A percentile compares a stretch with the other conserved stretches of the same genome.
Conservation (phyloP, 176 grass and related monocot species). For the Zoysia pacifica region DNA sequence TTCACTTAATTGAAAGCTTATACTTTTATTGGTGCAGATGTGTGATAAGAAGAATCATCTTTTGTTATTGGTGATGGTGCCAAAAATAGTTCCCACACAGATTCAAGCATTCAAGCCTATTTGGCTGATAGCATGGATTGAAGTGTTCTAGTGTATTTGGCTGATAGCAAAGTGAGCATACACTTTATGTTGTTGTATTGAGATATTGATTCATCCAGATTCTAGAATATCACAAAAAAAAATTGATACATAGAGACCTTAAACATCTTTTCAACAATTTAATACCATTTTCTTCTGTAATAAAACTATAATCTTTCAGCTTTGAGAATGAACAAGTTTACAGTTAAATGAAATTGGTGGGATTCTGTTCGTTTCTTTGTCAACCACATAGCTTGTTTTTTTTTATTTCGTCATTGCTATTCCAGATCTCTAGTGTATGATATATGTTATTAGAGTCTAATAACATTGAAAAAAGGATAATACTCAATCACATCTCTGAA, state of each 20-base stretch:
- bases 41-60: slow-evolving; percentile 44
- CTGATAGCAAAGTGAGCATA: slow-evolving; percentile 52
- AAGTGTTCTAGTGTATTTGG: slow-evolving; percentile 38
- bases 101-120: slow-evolving; percentile 31
- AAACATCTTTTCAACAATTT: background rate
- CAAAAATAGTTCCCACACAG: slow-evolving; percentile 41
- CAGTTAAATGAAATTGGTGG: background rate
- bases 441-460: slow-evolving; percentile 6
- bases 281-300: background rate
- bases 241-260: background rate
- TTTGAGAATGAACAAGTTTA: slow-evolving; percentile 10
- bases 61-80: slow-evolving; percentile 39
- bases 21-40: slow-evolving; percentile 54
- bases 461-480: background rate
- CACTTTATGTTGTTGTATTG: slow-evolving; percentile 23
- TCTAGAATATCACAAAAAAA: slow-evolving; percentile 2
- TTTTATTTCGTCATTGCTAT: background rate
- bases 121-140: slow-evolving; percentile 35
- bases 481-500: no score
- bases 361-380: slow-evolving; percentile 14
- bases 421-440: background rate
- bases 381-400: slow-evolving; percentile 12
- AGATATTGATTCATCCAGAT: background rate
- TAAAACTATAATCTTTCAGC: background rate
- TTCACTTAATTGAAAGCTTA: background rate